Evolutionary conservation across 495 filamentous ascomycete species (phyloP).

Genomic region (Jackrogersella minutella): DNA sequence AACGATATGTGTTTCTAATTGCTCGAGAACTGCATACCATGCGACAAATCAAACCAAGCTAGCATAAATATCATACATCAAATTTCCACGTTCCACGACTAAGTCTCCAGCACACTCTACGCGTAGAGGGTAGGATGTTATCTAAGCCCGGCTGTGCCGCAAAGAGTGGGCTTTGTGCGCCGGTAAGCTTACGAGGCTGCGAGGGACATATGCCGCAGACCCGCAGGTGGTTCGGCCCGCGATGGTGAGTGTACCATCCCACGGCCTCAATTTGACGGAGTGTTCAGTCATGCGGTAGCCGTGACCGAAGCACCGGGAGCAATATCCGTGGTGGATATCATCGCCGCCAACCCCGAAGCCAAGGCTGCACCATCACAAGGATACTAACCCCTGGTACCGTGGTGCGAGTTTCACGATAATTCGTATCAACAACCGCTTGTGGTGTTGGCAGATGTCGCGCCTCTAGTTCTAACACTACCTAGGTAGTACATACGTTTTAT

Average conservation of each 20-base stretch:
- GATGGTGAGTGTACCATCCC: slow-evolving; percentile 50
- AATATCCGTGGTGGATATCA: slow-evolving; percentile 68
- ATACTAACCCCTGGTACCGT: slow-evolving; percentile 50
- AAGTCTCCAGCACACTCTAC: too few relatives aligned
- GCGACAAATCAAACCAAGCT: too few relatives aligned
- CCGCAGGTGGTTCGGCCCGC: slow-evolving; percentile 7
- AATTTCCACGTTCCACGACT: too few relatives aligned
- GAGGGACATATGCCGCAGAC: not conserved
- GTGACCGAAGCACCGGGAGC: slow-evolving; percentile 67
- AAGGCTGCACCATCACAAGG: slow-evolving; percentile 66
- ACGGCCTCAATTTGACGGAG: slow-evolving; percentile 66
- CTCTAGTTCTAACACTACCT: slow-evolving; percentile 20
- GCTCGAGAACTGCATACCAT: too few relatives aligned
- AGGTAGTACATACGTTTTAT: slow-evolving; percentile 23
- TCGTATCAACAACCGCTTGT: not conserved
- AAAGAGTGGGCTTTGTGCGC: slow-evolving; percentile 30
- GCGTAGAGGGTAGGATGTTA: too few relatives aligned
- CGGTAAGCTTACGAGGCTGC: not conserved
- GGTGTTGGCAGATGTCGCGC: slow-evolving; percentile 9
- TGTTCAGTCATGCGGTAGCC: slow-evolving; percentile 66
- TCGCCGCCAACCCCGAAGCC: slow-evolving; percentile 60
- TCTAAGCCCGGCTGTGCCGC: slow-evolving; percentile 46
- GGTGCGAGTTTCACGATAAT: slow-evolving; percentile 11
- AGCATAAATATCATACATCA: too few relatives aligned
- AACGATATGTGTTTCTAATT: too few relatives aligned